These are phyloP conservation scores for Puya raimondii DNA, from an alignment of 176 grass and related monocot genomes.

Conservation along the genomic window DNA sequence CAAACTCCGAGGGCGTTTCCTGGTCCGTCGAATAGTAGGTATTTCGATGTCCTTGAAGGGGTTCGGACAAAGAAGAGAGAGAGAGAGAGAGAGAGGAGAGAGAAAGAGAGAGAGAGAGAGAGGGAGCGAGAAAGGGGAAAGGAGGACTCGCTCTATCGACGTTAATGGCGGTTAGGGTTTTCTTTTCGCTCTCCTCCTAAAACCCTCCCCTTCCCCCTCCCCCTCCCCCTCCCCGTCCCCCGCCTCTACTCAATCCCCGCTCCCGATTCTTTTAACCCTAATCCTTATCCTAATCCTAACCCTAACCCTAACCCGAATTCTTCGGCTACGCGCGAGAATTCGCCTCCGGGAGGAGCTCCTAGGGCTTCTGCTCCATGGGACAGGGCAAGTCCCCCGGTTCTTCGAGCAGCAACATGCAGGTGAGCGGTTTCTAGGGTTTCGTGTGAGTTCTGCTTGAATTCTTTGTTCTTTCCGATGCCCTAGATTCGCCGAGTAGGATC, in stretches of 20 bases:
- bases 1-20: conserved; percentile 7
- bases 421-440: conserved; percentile 1
- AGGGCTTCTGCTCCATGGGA: conserved; percentile 14
- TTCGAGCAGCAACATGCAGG: conserved; percentile 25
- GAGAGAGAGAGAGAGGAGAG: not conserved
- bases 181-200: conserved; percentile 1
- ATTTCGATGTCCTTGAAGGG: conserved; percentile 5
- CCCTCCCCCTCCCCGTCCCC: not conserved
- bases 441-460: not conserved
- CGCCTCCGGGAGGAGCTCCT: conserved; percentile 4
- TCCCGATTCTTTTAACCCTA: not conserved
- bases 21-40: not conserved
- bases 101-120: conserved; percentile 12
- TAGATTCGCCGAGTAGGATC: not conserved
- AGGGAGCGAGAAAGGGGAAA: conserved; percentile 19
- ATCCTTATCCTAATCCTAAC: conserved; percentile 13
- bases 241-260: not conserved
- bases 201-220: not conserved
- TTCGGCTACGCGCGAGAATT: conserved; percentile 12
- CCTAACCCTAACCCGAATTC: conserved; percentile 12
- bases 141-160: conserved; percentile 11
- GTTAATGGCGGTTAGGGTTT: conserved; percentile 55
- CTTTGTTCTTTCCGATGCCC: conserved; percentile 6
- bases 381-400: conserved; percentile 22
- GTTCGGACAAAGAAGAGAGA: conserved; percentile 19